Evolutionary conservation across 2,329 filamentous ascomycete genomes (phyloP).

Genomic region (Penicillium sp.): DNA sequence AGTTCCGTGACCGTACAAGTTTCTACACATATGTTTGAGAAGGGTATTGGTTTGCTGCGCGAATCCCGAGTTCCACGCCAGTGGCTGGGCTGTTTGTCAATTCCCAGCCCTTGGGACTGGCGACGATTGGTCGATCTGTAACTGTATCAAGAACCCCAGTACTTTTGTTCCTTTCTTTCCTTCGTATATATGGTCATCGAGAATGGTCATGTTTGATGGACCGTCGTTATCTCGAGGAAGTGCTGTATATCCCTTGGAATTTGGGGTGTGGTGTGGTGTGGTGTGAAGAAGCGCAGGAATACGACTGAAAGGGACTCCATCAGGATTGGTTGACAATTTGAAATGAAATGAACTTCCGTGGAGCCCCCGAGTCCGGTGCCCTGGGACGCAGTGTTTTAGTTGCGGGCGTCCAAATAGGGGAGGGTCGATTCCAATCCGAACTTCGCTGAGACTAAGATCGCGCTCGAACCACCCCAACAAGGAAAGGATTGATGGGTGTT

Average conservation of each 20-base stretch:
- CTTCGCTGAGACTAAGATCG: background rate
- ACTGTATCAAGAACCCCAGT: background rate
- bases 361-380: constrained; percentile 7
- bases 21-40: constrained; percentile 10
- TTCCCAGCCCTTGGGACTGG: constrained; percentile 35
- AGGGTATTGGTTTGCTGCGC: background rate
- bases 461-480: constrained; percentile 15
- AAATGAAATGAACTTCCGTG: background rate
- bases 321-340: background rate
- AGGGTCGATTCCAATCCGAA: constrained; percentile 2
- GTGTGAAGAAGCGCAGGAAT: background rate
- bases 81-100: constrained; percentile 23
- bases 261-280: too few relatives aligned
- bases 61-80: constrained; percentile 10
- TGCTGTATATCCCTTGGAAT: too few relatives aligned
- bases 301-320: too few relatives aligned
- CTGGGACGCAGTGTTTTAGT: constrained; percentile 27
- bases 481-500: constrained; percentile 13
- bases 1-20: constrained; percentile 4
- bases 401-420: background rate
- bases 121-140: constrained; percentile 31
- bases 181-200: too few relatives aligned
- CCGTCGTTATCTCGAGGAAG: too few relatives aligned
- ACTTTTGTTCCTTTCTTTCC: background rate
- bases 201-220: too few relatives aligned